Conservation (phyloP, 441 rosid genomes). For the Gossypium davidsonii region DNA sequence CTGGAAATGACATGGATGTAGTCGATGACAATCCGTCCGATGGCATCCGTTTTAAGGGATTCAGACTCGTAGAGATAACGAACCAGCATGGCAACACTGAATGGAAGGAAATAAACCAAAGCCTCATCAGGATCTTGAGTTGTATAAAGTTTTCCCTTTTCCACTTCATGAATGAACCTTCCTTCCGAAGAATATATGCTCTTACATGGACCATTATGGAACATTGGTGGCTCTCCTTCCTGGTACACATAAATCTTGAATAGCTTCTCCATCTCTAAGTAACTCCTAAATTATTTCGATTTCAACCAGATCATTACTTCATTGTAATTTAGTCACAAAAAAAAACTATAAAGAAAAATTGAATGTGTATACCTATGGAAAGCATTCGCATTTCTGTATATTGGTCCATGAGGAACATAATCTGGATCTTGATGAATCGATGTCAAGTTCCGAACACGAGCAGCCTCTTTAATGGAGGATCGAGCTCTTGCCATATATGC, state of each 20-base stretch:
- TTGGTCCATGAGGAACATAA: conserved; percentile 56
- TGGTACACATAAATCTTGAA: conserved; percentile 52
- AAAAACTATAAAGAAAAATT: not conserved
- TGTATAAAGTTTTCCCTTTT: conserved; percentile 25
- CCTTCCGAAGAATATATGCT: conserved; percentile 56
- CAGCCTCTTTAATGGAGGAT: conserved; percentile 52
- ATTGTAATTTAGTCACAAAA: not conserved
- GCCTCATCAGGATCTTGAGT: conserved; percentile 46
- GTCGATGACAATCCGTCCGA: conserved; percentile 32
- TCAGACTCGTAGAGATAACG: conserved; percentile 34
- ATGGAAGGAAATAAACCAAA: conserved; percentile 53
- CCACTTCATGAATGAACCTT: conserved; percentile 45
- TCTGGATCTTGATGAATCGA: conserved; percentile 36
- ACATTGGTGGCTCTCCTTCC: conserved; percentile 63
- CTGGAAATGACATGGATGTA: conserved; percentile 30
- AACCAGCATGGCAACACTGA: conserved; percentile 55
- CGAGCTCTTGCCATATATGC: conserved; percentile 43
- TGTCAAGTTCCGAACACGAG: conserved; percentile 30
- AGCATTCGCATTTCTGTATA: conserved; percentile 58
- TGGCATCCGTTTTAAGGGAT: conserved; percentile 17
- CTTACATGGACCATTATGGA: conserved; percentile 50
- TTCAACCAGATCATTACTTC: not conserved
- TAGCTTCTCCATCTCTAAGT: conserved; percentile 51
- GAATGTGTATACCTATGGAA: conserved; percentile 45
- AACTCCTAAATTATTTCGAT: conserved; percentile 36